These are phyloP conservation scores for Leccinum obscurum DNA, from an alignment of 768 basidiomycete genomes.

Conservation along the genomic window DNA sequence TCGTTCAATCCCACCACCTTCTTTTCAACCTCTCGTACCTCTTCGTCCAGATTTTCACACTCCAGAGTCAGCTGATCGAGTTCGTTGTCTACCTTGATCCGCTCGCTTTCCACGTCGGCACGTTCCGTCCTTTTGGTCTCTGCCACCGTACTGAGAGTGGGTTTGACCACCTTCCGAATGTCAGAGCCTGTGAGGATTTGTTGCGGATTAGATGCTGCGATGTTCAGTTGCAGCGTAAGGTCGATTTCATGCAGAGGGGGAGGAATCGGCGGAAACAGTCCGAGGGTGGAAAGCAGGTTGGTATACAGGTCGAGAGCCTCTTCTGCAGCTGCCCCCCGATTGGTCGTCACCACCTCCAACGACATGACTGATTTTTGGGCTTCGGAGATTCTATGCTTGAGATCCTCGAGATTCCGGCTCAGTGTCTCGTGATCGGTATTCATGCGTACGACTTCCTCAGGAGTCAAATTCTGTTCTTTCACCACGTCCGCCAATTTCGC, in stretches of 20 bases:
- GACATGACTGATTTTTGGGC: slow-evolving; percentile 71
- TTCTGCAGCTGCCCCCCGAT: slow-evolving; percentile 79
- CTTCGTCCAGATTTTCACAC: slow-evolving; percentile 81
- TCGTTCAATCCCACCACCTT: slow-evolving; percentile 68
- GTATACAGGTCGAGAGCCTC: slow-evolving; percentile 80
- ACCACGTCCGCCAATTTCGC: slow-evolving; percentile 64
- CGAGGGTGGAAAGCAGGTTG: slow-evolving; percentile 69
- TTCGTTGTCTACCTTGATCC: slow-evolving; percentile 79
- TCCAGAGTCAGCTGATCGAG: slow-evolving; percentile 74
- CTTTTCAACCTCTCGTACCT: slow-evolving; percentile 71
- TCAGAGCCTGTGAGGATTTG: slow-evolving; percentile 69
- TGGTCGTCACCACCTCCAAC: slow-evolving; percentile 81
- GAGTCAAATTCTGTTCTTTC: slow-evolving; percentile 83
- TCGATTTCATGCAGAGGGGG: slow-evolving; percentile 71
- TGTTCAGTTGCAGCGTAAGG: slow-evolving; percentile 79
- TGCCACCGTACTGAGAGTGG: slow-evolving; percentile 69
- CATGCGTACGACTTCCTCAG: slow-evolving; percentile 91
- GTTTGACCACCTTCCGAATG: slow-evolving; percentile 71
- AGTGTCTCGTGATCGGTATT: slow-evolving; percentile 85
- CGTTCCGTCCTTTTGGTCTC: slow-evolving; percentile 72
- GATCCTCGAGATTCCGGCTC: slow-evolving; percentile 68
- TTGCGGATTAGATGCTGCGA: slow-evolving; percentile 68
- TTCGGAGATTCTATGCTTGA: slow-evolving; percentile 74
- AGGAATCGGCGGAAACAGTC: slow-evolving; percentile 72
- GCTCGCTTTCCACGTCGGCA: slow-evolving; percentile 71